These are phyloP conservation scores for Dactylorhiza incarnata DNA, from an alignment of 106 monocot species.

Conservation along the genomic window DNA sequence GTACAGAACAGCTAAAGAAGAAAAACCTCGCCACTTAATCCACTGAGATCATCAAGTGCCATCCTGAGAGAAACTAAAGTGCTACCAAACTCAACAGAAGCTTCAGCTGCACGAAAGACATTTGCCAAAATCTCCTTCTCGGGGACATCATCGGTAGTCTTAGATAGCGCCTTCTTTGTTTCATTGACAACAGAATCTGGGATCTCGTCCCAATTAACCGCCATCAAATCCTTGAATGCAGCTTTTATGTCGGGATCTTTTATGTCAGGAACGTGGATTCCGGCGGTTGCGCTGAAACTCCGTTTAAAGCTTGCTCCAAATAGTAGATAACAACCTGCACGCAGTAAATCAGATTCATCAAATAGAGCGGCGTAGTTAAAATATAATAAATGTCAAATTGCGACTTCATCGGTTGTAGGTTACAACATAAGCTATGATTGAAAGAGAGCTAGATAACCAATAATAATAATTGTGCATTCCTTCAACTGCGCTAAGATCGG, in stretches of 20 bases:
- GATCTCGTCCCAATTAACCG: constrained; percentile 70
- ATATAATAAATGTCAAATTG: not conserved
- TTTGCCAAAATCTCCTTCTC: constrained; percentile 63
- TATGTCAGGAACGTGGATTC: constrained; percentile 15
- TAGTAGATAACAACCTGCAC: constrained; percentile 8
- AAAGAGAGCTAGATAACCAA: not conserved
- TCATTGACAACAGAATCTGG: constrained; percentile 49
- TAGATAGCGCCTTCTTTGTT: constrained; percentile 76
- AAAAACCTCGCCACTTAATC: constrained; percentile 80
- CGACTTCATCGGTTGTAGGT: too few relatives aligned
- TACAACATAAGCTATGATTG: not conserved
- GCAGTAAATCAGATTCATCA: not conserved
- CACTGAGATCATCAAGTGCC: constrained; percentile 86
- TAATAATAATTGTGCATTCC: not conserved
- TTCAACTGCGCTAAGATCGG: not conserved
- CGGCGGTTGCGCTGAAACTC: constrained; percentile 4
- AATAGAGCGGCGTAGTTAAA: not conserved
- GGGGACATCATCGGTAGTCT: constrained; percentile 57
- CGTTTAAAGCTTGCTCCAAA: constrained; percentile 3
- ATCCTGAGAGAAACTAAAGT: constrained; percentile 81
- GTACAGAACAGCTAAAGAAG: not conserved
- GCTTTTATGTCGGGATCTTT: constrained; percentile 61
- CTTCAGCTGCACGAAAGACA: constrained; percentile 78
- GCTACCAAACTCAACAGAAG: constrained; percentile 72
- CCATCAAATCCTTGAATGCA: constrained; percentile 92